phyloP scores from a whole-genome alignment of 2,329 filamentous ascomycete species.

The Chalara sp. region DNA sequence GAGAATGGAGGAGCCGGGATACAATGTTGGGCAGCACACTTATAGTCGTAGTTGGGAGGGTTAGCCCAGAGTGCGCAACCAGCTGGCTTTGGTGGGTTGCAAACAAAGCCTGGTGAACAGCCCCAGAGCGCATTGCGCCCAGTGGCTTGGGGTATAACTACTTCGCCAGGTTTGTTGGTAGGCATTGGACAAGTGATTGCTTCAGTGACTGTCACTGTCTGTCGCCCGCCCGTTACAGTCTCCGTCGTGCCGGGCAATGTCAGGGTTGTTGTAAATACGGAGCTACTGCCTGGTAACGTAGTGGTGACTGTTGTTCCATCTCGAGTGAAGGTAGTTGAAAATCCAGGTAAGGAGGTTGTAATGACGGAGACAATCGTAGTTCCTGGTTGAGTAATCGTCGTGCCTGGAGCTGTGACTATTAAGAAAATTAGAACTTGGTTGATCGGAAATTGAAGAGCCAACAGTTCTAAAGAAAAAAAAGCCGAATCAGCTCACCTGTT shows the following conservation, averaged over 20 bases:
- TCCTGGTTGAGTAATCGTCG: background rate
- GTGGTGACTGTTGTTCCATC: slow-evolving; percentile 1
- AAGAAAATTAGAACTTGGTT: too few species aligned
- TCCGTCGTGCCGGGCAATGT: slow-evolving; percentile 5
- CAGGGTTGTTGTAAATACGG: slow-evolving; percentile 10
- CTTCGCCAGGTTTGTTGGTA: slow-evolving; percentile 12
- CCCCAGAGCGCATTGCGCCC: slow-evolving; percentile 31
- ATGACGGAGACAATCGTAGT: slow-evolving; percentile 3
- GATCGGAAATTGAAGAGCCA: too few species aligned
- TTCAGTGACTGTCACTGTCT: slow-evolving; percentile 5
- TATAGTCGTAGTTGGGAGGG: slow-evolving; percentile 31
- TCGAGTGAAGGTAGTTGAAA: slow-evolving; percentile 1
- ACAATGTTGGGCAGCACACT: slow-evolving; percentile 34
- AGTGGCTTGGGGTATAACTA: slow-evolving; percentile 18
- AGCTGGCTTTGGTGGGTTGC: slow-evolving; percentile 30
- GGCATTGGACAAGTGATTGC: slow-evolving; percentile 16
- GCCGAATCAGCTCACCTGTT: background rate
- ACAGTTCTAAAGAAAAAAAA: too few species aligned
- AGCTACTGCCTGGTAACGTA: background rate
- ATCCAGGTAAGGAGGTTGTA: background rate
- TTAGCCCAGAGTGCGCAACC: slow-evolving; percentile 34
- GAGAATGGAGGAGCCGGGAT: slow-evolving; percentile 26
- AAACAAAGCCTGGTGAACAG: slow-evolving; percentile 36
- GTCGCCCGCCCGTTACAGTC: slow-evolving; percentile 5
- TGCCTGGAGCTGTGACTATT: too few species aligned